Base-by-base conservation (phyloP, 2,329 filamentous ascomycete genomes). In the Neospermospora avenae region DNA sequence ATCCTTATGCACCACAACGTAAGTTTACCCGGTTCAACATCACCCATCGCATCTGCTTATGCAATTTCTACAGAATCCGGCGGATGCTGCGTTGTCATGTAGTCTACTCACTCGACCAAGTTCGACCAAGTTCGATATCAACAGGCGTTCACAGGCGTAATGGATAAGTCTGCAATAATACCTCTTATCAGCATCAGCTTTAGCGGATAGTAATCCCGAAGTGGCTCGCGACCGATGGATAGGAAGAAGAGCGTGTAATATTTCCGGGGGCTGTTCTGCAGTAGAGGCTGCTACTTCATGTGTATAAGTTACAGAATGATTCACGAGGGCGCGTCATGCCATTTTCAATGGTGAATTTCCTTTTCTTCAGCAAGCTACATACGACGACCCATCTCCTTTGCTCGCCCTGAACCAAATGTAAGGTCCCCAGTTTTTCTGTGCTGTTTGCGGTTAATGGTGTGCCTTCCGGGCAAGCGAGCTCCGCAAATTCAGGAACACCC, bases 21-120 rank as follows among this genome's bases (percentile, higher is more conserved):
- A 46, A 58, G 59, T 18, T 53, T 14, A 20, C 2, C 31, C 14
- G 24, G 20, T n/a, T 24, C 35, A 34, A 42, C 39, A 37, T 35
- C 10, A 37, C n/a, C 28, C 13, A 3, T 11, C 25, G 13, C 28
- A 28, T 25, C 20, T 31, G 20, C 57, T 62, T 49, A 62, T 20
- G 41, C 20, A 18, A 3, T 37, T 14, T 2, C 11, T 25, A 22
- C 51, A 60, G 57, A 63, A 51, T 58, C 58, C 35, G 64, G 63
- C 60, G 69, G 92, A 71, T 99, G 95, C 85, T 99, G 95, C 80
- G 83, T 89, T 72, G 87, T 99, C 78, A 98, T 98, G 93, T 98
- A 58, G 61, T 51, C 54, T 55, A 57, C 39, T n/a, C 20, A 63
- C 42, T 31, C 49, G 31, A 60, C 41, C n/a, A n/a, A n/a, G n/a